These are phyloP conservation scores for Auxenochlorella pyrenoidosa DNA, from an alignment of 139 green algal species.

Conservation along the genomic window DNA sequence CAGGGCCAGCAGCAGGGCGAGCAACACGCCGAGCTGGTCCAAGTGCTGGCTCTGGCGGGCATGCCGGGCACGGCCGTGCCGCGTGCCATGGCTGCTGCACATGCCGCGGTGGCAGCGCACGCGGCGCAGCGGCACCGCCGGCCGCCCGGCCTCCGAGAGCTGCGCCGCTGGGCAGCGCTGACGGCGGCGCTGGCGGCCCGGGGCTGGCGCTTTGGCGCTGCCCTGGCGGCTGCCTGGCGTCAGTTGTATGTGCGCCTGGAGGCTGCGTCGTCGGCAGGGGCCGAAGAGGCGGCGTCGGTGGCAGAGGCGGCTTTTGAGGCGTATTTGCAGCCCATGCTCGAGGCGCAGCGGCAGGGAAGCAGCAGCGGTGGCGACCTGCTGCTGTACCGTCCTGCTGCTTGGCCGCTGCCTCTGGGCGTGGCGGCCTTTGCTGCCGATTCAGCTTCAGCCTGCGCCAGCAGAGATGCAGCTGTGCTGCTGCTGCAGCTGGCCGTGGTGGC, in stretches of 20 bases:
- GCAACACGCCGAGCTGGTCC: slow-evolving; percentile 32
- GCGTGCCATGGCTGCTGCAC: slow-evolving; percentile 59
- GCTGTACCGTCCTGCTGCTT: slow-evolving; percentile 43
- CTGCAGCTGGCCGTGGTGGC: slow-evolving; percentile 18
- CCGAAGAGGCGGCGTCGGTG: background rate
- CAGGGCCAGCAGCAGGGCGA: background rate
- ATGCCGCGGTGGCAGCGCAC: slow-evolving; percentile 46
- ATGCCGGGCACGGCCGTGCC: slow-evolving; percentile 52
- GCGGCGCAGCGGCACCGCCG: slow-evolving; percentile 40
- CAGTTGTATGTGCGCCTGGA: slow-evolving; percentile 20
- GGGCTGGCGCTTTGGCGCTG: slow-evolving; percentile 52
- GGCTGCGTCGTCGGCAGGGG: background rate
- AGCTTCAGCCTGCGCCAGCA: background rate
- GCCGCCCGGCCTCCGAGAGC: slow-evolving; percentile 60
- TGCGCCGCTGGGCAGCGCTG: slow-evolving; percentile 63
- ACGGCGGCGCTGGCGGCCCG: slow-evolving; percentile 60
- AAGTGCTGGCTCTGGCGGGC: slow-evolving; percentile 37
- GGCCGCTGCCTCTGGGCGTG: slow-evolving; percentile 40
- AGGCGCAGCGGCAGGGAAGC: background rate
- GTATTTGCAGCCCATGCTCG: slow-evolving; percentile 15
- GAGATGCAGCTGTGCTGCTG: slow-evolving; percentile 48
- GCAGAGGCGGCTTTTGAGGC: slow-evolving; percentile 17
- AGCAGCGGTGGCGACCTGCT: background rate
- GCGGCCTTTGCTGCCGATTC: slow-evolving; percentile 37
- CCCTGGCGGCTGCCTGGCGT: slow-evolving; percentile 15